Evolutionary conservation across 495 filamentous ascomycete genomes (phyloP).

Genomic region (Neurospora sp.): DNA sequence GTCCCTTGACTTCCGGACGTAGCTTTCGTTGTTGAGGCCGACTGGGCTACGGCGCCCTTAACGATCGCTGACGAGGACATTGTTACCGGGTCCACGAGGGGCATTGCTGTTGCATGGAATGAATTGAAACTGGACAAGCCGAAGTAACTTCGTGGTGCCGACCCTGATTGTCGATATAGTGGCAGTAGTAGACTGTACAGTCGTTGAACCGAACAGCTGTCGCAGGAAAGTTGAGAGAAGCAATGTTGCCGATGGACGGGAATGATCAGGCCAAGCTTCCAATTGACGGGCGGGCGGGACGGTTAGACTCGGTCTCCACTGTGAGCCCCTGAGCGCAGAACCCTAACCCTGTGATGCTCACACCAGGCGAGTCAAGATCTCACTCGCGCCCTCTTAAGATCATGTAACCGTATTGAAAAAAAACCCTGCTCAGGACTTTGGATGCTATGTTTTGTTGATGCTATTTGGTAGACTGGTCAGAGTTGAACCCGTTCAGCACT

Average conservation of each 20-base stretch:
- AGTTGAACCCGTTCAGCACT: not conserved
- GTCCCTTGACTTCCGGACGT: not conserved
- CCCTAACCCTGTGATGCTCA: constrained; percentile 16
- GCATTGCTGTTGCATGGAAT: constrained; percentile 13
- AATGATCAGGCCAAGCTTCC: not conserved
- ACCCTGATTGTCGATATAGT: not conserved
- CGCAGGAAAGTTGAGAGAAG: not conserved
- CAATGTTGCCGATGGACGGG: not conserved
- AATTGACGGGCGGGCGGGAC: not conserved
- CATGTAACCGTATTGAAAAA: not conserved
- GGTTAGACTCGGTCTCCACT: not conserved
- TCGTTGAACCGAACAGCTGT: not conserved
- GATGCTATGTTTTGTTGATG: not conserved
- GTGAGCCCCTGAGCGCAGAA: not conserved
- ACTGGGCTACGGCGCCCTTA: constrained; percentile 9
- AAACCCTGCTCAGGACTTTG: not conserved
- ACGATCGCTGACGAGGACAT: constrained; percentile 15
- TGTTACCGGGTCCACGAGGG: constrained; percentile 23
- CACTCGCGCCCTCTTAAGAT: not conserved
- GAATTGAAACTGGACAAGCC: not conserved
- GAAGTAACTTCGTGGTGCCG: not conserved
- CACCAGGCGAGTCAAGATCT: not conserved
- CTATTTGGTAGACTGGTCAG: not conserved
- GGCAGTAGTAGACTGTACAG: not conserved
- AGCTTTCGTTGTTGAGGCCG: not conserved